Evolutionary conservation across 352 stramenopile genomes (phyloP), one percentile per base, ranked within the genome.

Genomic region (Pseudoperonospora humuli): DNA sequence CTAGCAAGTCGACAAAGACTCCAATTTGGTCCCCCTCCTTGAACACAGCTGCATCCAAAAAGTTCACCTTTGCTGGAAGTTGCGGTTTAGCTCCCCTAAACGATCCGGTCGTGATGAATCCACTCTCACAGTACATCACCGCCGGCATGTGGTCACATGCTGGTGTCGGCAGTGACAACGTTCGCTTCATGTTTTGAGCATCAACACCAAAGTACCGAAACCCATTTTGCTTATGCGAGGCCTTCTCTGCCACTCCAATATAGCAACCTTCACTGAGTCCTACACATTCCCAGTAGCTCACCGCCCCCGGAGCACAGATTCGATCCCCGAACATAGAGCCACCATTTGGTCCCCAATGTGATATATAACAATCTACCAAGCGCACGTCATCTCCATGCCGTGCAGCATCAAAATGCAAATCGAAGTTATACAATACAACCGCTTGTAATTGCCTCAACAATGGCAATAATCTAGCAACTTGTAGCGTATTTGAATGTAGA

Each of bases 71-170:
- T 9, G 56, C 51, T 7, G 71, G 75, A 6, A 86, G 47, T 32
- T 46, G 54, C 19, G 70, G 55, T 7, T 74, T 73, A 0, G 69
- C 71, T 7, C 74, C 74, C 33, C 70, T 55, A 21, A 86, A 86
- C 28, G 71, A 65, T 32, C 75, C 71, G n/a, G 63, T 83, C 0
- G 75, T 84, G 53, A 86, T 72, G 38, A 84, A 73, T 7, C 75
- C 75, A 9, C 54, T 63, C 46, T 83, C 70, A 19, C 69, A 73
- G 37, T 86, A 86, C 71, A 86, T 86, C 42, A 86, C 66, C n/a
- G 71, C 75, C 2, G 75, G 67, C 44, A 86, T 77, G 52, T 77
- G 52, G 35, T 86, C 70, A 45, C 69, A 86, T 19, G 70, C 71
- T 0, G 69, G 64, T 17, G 65, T 67, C 3, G 71, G 63, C 18